phyloP scores from a whole-genome alignment of 805 yeast genomes.

The Starmerella powellii region DNA sequence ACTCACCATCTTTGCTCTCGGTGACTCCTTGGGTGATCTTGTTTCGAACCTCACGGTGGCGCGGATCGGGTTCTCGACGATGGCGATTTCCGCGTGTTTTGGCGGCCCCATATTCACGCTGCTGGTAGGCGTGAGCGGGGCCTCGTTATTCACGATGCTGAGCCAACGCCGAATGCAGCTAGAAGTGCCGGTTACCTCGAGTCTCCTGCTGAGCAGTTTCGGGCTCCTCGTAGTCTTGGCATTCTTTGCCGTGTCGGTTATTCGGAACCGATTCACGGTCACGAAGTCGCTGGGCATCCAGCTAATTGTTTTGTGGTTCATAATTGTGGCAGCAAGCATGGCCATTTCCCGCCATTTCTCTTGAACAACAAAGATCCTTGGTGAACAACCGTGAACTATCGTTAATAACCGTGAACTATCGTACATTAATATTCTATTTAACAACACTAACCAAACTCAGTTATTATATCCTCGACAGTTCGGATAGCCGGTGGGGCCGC shows the following conservation, averaged over 20 bases:
- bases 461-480: too few relatives aligned
- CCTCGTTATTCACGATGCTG: constrained; percentile 42
- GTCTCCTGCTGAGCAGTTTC: constrained; percentile 32
- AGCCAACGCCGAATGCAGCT: constrained; percentile 23
- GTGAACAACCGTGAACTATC: too few relatives aligned
- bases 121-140: constrained; percentile 68
- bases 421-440: too few relatives aligned
- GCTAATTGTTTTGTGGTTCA: constrained; percentile 34
- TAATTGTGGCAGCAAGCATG: constrained; percentile 15
- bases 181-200: constrained; percentile 31
- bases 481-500: too few relatives aligned
- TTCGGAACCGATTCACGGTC: constrained; percentile 35
- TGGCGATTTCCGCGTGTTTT: constrained; percentile 93
- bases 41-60: constrained; percentile 75
- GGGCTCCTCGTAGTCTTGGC: constrained; percentile 33
- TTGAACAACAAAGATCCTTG: neutral
- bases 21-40: constrained; percentile 85
- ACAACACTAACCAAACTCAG: too few relatives aligned
- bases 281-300: constrained; percentile 32
- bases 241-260: constrained; percentile 33
- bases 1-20: constrained; percentile 76
- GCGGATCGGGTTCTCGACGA: constrained; percentile 64
- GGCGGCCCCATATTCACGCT: constrained; percentile 81
- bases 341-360: neutral
- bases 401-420: too few relatives aligned